Conservation (phyloP, 768 basidiomycete species). For the Pisolithus albus region DNA sequence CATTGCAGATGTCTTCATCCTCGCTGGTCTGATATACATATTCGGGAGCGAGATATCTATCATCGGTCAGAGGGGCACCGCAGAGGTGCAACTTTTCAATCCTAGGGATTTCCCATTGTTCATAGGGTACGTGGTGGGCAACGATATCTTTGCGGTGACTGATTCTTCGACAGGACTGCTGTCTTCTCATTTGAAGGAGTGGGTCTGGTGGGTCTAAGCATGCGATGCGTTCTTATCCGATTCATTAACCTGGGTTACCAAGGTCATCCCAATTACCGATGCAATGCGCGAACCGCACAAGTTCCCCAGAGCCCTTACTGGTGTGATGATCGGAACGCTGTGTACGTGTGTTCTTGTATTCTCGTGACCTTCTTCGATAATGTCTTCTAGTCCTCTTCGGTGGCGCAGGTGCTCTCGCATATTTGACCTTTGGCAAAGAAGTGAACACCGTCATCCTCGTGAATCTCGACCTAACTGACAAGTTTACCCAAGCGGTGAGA, state of each 20-base stretch:
- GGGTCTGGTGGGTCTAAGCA: constrained; percentile 56
- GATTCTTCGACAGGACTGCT: constrained; percentile 58
- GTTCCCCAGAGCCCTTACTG: constrained; percentile 82
- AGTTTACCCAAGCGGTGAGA: constrained; percentile 81
- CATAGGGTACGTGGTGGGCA: constrained; percentile 59
- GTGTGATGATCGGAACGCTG: constrained; percentile 84
- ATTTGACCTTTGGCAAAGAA: constrained; percentile 79
- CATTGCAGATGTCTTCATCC: constrained; percentile 90
- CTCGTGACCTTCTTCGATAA: not conserved
- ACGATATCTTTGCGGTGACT: not conserved
- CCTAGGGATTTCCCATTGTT: constrained; percentile 82
- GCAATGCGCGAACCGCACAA: constrained; percentile 94
- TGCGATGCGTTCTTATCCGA: not conserved
- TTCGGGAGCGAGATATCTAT: constrained; percentile 77
- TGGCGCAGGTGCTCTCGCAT: constrained; percentile 80
- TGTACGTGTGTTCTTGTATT: constrained; percentile 33
- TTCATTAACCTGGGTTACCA: constrained; percentile 5
- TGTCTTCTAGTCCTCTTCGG: constrained; percentile 64
- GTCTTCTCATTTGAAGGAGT: constrained; percentile 99
- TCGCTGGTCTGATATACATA: constrained; percentile 81
- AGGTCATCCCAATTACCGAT: constrained; percentile 94
- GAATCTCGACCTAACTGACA: constrained; percentile 79
- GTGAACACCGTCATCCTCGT: constrained; percentile 92
- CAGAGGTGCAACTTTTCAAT: constrained; percentile 84
- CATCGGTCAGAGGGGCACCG: constrained; percentile 62